Base-by-base conservation (phyloP, 2,329 filamentous ascomycete genomes). In the Fusarium tanahbumbuense region DNA sequence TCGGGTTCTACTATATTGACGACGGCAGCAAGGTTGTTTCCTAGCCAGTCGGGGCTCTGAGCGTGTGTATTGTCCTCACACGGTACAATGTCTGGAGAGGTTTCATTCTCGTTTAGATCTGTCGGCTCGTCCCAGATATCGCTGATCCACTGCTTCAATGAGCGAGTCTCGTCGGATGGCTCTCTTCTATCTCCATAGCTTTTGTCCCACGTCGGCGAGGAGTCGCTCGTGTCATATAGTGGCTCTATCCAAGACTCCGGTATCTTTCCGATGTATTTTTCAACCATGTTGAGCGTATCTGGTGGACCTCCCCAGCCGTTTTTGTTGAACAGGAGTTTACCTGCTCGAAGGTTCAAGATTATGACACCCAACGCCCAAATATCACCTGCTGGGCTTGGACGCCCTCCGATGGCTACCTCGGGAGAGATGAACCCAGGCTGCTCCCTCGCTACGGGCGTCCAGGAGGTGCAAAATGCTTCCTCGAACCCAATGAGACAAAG, bases 391-490 rank as follows among this genome's bases (percentile, higher is more conserved):
- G 22, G 22, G 23, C 9, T 18, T 1, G 44, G 18, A 12, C 34
- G 34, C 11, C 8, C 6, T 45, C 42, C 42, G 22, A 47, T 47
- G 15, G 25, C 25, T 20, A 47, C 25, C 25, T 47, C 23, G 45
- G 10, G 45, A 18, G 45, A 8, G 45, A 47, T 11, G 13, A n/a
- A 47, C 9, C 27, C 46, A 8, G 46, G 23, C 6, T 23, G n/a
- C 1, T 23, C 2, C 4, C 4, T 1, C 4, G 8, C 16, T 7
- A 10, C 13, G 8, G 9, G 18, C 4, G n/a, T 2, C 7, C 9
- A 57, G 15, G 10, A 41, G 0, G 9, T 11, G 2, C 22, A 5
- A 13, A 53, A 57, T 3, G 54, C 16, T 2, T 41, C 5, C 3
- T 57, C 54, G 30, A 41, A 57, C 0, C 32, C 54, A 10, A 30